These are phyloP conservation scores for Pseudogymnoascus sp. DNA, from an alignment of 2,329 filamentous ascomycete species.

Conservation along the genomic window DNA sequence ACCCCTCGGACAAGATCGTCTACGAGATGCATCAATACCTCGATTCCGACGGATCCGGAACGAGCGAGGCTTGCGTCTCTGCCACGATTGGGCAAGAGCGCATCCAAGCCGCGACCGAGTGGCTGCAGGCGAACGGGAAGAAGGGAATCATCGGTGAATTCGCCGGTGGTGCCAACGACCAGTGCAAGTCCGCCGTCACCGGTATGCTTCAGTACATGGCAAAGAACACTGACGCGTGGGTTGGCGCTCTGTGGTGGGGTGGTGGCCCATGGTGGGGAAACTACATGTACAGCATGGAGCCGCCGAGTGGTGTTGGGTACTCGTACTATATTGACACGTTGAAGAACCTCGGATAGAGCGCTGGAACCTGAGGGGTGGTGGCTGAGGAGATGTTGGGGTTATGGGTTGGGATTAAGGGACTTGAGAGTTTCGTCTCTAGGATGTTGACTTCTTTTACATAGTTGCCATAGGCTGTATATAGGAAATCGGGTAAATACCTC, in stretches of 20 bases:
- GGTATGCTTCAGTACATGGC: conserved; percentile 42
- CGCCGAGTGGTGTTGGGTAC: conserved; percentile 39
- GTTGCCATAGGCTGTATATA: neutral
- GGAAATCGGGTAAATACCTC: neutral
- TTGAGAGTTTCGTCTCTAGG: neutral
- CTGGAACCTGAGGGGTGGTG: neutral
- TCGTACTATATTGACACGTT: conserved; percentile 15
- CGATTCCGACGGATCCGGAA: conserved; percentile 47
- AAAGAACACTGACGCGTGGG: conserved; percentile 46
- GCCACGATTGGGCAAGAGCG: conserved; percentile 45
- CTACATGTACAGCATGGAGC: conserved; percentile 47
- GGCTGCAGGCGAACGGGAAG: conserved; percentile 47
- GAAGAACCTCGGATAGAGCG: neutral
- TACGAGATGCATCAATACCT: conserved; percentile 57
- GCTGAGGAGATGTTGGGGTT: neutral
- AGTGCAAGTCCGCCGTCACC: conserved; percentile 42
- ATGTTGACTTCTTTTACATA: neutral
- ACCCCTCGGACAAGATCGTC: conserved; percentile 45
- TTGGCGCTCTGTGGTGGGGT: conserved; percentile 41
- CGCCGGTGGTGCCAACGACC: conserved; percentile 42
- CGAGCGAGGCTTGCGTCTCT: conserved; percentile 41
- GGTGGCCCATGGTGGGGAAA: conserved; percentile 45
- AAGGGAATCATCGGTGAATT: conserved; percentile 47
- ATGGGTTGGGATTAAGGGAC: neutral
- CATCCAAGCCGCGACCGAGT: conserved; percentile 42